These are phyloP conservation scores for Mycena floridula DNA, from an alignment of 768 basidiomycete species.

Conservation along the genomic window DNA sequence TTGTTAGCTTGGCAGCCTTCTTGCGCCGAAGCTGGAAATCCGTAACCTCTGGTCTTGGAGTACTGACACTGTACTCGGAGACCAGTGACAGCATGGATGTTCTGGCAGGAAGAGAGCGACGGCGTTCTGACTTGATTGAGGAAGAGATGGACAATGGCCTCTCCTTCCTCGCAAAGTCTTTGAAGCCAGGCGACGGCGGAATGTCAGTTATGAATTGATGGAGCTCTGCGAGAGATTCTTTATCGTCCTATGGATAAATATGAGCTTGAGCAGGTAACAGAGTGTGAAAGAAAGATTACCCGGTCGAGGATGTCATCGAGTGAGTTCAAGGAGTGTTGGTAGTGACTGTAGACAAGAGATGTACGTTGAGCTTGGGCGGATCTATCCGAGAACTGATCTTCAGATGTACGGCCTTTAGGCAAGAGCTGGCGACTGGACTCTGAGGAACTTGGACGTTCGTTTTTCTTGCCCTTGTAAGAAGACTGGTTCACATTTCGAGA, in stretches of 20 bases:
- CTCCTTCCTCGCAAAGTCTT: slow-evolving; percentile 18
- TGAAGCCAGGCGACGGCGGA: slow-evolving; percentile 15
- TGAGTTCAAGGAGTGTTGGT: slow-evolving; percentile 78
- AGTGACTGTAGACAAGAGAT: slow-evolving; percentile 64
- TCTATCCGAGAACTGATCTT: slow-evolving; percentile 5
- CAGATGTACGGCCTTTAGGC: slow-evolving; percentile 18
- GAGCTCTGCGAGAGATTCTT: slow-evolving; percentile 64
- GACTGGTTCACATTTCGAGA: slow-evolving; percentile 41
- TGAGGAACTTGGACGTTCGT: slow-evolving; percentile 49
- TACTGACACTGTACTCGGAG: slow-evolving; percentile 39
- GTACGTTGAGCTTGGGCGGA: slow-evolving; percentile 11
- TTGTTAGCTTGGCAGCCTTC: slow-evolving; percentile 76
- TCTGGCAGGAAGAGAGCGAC: slow-evolving; percentile 62
- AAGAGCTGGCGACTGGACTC: slow-evolving; percentile 57
- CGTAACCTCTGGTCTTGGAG: slow-evolving; percentile 34
- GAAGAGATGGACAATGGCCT: slow-evolving; percentile 24
- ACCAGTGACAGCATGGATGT: slow-evolving; percentile 56
- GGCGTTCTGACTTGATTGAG: slow-evolving; percentile 53
- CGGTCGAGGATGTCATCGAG: slow-evolving; percentile 73
- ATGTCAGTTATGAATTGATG: slow-evolving; percentile 54
- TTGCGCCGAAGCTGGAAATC: slow-evolving; percentile 66
- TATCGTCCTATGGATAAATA: slow-evolving; percentile 54
- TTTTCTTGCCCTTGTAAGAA: slow-evolving; percentile 39
- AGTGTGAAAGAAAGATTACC: slow-evolving; percentile 35
- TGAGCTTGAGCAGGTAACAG: background rate